phyloP scores from a whole-genome alignment of 345 rosid species.

The Murraya koenigii region DNA sequence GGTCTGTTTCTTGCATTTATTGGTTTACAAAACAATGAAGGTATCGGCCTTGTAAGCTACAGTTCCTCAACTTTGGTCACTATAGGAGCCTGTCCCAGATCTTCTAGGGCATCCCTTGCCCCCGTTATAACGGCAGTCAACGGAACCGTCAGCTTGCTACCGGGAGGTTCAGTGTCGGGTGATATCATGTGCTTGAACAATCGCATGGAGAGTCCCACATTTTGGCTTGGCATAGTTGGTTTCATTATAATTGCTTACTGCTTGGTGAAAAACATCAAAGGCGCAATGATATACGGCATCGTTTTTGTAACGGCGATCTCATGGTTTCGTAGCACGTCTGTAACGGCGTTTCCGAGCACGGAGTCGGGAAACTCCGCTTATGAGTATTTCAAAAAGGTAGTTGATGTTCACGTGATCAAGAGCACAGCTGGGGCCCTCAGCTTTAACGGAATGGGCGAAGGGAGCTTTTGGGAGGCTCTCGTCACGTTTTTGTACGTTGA shows the following conservation, averaged over 20 bases:
- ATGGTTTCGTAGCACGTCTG: constrained; percentile 47
- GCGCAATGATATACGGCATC: constrained; percentile 49
- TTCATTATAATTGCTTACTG: constrained; percentile 51
- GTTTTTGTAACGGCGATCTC: constrained; percentile 47
- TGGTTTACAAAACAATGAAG: constrained; percentile 25
- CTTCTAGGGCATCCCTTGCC: constrained; percentile 20
- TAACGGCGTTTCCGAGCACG: constrained; percentile 46
- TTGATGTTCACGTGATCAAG: constrained; percentile 41
- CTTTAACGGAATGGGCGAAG: constrained; percentile 30
- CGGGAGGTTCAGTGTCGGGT: constrained; percentile 32
- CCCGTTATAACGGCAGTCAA: constrained; percentile 42
- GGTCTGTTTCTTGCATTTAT: constrained; percentile 26
- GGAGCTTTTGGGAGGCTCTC: constrained; percentile 49
- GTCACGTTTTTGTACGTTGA: constrained; percentile 55
- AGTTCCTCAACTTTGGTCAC: constrained; percentile 25
- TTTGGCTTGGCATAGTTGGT: constrained; percentile 54
- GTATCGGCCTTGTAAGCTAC: constrained; percentile 25
- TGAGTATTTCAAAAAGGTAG: constrained; percentile 50
- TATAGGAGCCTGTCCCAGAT: constrained; percentile 7
- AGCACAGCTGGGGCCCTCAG: constrained; percentile 47
- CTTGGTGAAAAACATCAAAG: constrained; percentile 41
- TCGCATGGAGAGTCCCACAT: constrained; percentile 49
- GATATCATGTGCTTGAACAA: constrained; percentile 34
- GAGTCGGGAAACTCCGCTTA: constrained; percentile 31
- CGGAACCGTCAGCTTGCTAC: constrained; percentile 36